These are phyloP conservation scores for Ustilago curta DNA, from an alignment of 1,284 basidiomycete species.

Conservation along the genomic window DNA sequence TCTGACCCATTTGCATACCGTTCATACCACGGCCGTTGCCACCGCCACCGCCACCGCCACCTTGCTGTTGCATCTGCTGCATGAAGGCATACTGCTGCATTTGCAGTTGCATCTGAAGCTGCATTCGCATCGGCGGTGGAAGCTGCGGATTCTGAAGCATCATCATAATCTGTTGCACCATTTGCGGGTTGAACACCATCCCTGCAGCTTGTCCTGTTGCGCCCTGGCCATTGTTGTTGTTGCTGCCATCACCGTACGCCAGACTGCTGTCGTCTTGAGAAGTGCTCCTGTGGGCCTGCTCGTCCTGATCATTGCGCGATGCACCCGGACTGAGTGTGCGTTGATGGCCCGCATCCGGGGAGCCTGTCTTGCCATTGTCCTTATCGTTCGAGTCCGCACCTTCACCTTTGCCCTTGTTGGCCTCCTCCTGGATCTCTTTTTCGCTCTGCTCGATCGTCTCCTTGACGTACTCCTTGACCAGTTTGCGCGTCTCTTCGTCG, in stretches of 20 bases:
- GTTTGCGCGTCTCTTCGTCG: conserved; percentile 62
- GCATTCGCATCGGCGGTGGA: conserved; percentile 66
- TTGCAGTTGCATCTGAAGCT: conserved; percentile 67
- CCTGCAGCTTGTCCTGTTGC: conserved; percentile 17
- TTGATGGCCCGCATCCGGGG: conserved; percentile 14
- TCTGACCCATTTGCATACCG: conserved; percentile 23
- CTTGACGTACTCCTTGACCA: conserved; percentile 63
- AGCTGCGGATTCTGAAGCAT: conserved; percentile 66
- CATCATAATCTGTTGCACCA: conserved; percentile 66
- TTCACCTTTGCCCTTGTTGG: conserved; percentile 28
- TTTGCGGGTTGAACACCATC: conserved; percentile 58
- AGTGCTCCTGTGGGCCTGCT: conserved; percentile 31
- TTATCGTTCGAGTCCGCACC: conserved; percentile 26
- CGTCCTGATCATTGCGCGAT: conserved; percentile 43
- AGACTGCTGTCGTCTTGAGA: conserved; percentile 36
- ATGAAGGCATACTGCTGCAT: conserved; percentile 65
- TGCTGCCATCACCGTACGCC: conserved; percentile 24
- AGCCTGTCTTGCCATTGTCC: conserved; percentile 19
- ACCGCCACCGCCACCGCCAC: conserved; percentile 11
- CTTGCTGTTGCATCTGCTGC: conserved; percentile 51
- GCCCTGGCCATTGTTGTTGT: conserved; percentile 13
- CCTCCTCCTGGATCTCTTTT: conserved; percentile 55
- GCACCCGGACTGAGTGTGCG: conserved; percentile 23
- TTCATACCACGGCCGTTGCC: conserved; percentile 13
- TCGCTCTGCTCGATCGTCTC: conserved; percentile 65